phyloP scores from a whole-genome alignment of 108 stramenopile species.

The Cylindrotheca closterium region DNA sequence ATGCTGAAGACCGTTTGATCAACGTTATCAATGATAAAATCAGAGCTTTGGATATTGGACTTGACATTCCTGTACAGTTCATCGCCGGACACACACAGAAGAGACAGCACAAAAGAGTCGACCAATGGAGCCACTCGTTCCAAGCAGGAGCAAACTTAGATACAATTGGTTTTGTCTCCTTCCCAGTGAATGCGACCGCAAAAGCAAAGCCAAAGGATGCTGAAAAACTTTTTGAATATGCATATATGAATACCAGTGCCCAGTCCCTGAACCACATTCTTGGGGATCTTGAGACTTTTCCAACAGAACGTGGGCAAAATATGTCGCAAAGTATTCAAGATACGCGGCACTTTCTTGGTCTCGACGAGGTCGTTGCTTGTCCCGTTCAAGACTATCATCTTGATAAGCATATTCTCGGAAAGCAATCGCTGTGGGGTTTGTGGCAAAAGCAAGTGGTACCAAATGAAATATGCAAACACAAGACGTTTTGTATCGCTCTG shows the following conservation, averaged over 20 bases:
- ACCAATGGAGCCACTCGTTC: slow-evolving; percentile 15
- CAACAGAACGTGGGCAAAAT: slow-evolving; percentile 43
- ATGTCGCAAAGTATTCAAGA: slow-evolving; percentile 45
- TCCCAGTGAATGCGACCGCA: slow-evolving; percentile 30
- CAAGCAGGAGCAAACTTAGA: slow-evolving; percentile 78
- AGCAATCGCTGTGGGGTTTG: slow-evolving; percentile 40
- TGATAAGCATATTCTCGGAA: slow-evolving; percentile 15
- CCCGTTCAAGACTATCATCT: slow-evolving; percentile 37
- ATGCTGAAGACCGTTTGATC: slow-evolving; percentile 59
- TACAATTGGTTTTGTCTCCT: slow-evolving; percentile 75
- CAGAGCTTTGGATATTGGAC: slow-evolving; percentile 32
- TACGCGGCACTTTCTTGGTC: slow-evolving; percentile 44
- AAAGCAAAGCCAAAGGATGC: slow-evolving; percentile 9
- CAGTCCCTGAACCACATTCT: slow-evolving; percentile 22
- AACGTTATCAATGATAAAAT: slow-evolving; percentile 39
- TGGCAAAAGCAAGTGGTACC: slow-evolving; percentile 42
- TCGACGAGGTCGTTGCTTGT: slow-evolving; percentile 59
- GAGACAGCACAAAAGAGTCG: slow-evolving; percentile 28
- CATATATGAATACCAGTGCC: slow-evolving; percentile 55
- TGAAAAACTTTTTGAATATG: slow-evolving; percentile 35
- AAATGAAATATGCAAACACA: slow-evolving; percentile 23
- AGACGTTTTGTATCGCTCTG: slow-evolving; percentile 19
- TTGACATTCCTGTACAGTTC: slow-evolving; percentile 68
- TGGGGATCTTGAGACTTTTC: slow-evolving; percentile 24
- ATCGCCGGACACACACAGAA: slow-evolving; percentile 73